phyloP scores from a whole-genome alignment of 768 basidiomycete genomes.

The Lentinula boryana region DNA sequence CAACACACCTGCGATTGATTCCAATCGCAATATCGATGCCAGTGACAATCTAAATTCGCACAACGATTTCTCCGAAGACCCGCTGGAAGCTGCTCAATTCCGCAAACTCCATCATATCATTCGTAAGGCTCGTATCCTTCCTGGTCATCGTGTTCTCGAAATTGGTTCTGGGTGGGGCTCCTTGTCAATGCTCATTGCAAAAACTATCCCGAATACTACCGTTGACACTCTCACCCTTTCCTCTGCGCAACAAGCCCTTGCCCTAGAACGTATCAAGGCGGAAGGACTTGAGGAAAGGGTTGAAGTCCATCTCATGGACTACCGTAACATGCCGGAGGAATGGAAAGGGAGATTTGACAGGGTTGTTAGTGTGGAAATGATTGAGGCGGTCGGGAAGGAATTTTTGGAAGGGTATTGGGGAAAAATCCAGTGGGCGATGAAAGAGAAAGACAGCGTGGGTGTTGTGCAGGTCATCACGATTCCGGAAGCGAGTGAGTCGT shows the following conservation, averaged over 20 bases:
- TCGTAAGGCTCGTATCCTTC: constrained; percentile 52
- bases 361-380: constrained; percentile 73
- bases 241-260: constrained; percentile 54
- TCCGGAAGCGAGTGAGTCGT: constrained; percentile 57
- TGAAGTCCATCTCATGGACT: constrained; percentile 71
- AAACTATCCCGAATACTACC: constrained; percentile 45
- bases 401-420: constrained; percentile 62
- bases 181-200: constrained; percentile 58
- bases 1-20: background rate
- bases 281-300: constrained; percentile 49
- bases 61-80: constrained; percentile 10
- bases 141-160: constrained; percentile 56
- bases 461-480: constrained; percentile 74
- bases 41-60: background rate
- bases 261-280: constrained; percentile 44
- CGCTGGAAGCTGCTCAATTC: constrained; percentile 46
- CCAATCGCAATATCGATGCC: background rate
- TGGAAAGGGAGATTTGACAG: constrained; percentile 66
- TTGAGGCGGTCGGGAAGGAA: constrained; percentile 66
- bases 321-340: constrained; percentile 53
- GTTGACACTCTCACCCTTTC: constrained; percentile 74
- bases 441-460: constrained; percentile 49
- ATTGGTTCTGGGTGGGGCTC: constrained; percentile 81
- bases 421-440: constrained; percentile 63
- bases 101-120: constrained; percentile 63